A percentile compares a stretch with the other conserved stretches of the same genome.
These are phyloP conservation scores for Aspergillus terreus DNA, from an alignment of 2,329 filamentous ascomycete species.

Conservation along the genomic window DNA sequence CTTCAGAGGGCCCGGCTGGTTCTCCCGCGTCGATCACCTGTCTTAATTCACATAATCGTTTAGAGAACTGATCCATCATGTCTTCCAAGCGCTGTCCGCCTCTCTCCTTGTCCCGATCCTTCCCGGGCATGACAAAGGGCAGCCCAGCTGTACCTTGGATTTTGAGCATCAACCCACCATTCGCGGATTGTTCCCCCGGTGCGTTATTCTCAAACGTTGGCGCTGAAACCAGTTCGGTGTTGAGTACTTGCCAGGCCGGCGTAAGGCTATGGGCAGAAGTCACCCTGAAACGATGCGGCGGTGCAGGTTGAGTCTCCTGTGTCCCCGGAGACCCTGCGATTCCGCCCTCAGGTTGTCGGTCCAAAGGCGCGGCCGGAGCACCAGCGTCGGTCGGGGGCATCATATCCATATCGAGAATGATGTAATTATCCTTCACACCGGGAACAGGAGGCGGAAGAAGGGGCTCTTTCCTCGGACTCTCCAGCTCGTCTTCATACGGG, in stretches of 20 bases:
- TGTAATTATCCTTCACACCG: slow-evolving; percentile 52
- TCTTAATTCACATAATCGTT: slow-evolving; percentile 41
- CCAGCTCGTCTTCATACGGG: slow-evolving; percentile 13
- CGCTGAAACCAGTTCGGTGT: slow-evolving; percentile 52
- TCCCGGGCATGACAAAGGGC: slow-evolving; percentile 15
- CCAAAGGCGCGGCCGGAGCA: slow-evolving; percentile 1
- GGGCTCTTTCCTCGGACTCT: slow-evolving; percentile 21
- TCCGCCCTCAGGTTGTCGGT: background rate
- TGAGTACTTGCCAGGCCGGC: slow-evolving; percentile 66
- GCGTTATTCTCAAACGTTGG: slow-evolving; percentile 61
- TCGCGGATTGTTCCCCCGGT: slow-evolving; percentile 47
- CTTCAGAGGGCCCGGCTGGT: background rate
- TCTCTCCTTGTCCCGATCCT: slow-evolving; percentile 20
- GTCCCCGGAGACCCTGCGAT: slow-evolving; percentile 1
- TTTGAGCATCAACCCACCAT: slow-evolving; percentile 42
- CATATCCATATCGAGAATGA: slow-evolving; percentile 54
- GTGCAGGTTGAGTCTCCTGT: slow-evolving; percentile 9
- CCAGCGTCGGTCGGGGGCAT: slow-evolving; percentile 3
- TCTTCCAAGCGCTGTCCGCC: slow-evolving; percentile 37
- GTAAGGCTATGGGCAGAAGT: slow-evolving; percentile 69
- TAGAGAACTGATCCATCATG: slow-evolving; percentile 47
- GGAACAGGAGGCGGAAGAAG: slow-evolving; percentile 46
- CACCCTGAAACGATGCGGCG: slow-evolving; percentile 50
- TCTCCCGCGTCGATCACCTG: slow-evolving; percentile 38
- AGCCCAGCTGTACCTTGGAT: slow-evolving; percentile 41